Conservation (phyloP, 768 basidiomycete species). For the Lactarius sanguifluus region DNA sequence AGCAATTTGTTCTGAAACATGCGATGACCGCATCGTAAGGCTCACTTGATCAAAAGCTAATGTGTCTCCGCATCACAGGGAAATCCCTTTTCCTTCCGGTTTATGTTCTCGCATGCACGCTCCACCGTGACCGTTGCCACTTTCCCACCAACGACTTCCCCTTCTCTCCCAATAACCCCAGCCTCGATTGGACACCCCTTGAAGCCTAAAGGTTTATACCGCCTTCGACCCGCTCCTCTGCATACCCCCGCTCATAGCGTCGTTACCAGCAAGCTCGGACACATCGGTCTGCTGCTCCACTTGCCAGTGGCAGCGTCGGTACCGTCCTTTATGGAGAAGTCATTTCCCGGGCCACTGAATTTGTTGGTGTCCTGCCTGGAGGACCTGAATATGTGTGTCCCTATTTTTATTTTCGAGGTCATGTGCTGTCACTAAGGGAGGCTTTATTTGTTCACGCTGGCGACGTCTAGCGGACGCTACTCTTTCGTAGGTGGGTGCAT, state of each 20-base stretch:
- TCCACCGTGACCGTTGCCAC: too few species aligned
- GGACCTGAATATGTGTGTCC: background rate
- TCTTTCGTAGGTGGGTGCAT: slow-evolving; percentile 2
- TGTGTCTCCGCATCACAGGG: too few species aligned
- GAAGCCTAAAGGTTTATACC: background rate
- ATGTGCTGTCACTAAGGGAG: background rate
- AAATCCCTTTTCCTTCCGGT: too few species aligned
- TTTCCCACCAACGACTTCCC: background rate
- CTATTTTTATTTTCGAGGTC: too few species aligned
- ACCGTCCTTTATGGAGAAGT: background rate
- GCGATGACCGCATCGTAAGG: too few species aligned
- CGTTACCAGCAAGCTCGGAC: background rate
- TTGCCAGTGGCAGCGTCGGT: background rate
- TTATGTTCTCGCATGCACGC: too few species aligned
- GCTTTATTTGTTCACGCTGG: background rate
- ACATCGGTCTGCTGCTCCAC: background rate
- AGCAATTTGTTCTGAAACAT: too few species aligned
- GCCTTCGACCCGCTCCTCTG: background rate
- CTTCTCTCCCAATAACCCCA: background rate
- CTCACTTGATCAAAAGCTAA: too few species aligned
- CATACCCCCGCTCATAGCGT: background rate
- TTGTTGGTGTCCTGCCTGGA: background rate
- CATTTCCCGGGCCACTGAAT: background rate
- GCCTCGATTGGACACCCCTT: background rate
- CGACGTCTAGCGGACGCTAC: slow-evolving; percentile 22